These are phyloP conservation scores for Agapanthus africanus DNA, from an alignment of 106 monocot species.

Conservation along the genomic window DNA sequence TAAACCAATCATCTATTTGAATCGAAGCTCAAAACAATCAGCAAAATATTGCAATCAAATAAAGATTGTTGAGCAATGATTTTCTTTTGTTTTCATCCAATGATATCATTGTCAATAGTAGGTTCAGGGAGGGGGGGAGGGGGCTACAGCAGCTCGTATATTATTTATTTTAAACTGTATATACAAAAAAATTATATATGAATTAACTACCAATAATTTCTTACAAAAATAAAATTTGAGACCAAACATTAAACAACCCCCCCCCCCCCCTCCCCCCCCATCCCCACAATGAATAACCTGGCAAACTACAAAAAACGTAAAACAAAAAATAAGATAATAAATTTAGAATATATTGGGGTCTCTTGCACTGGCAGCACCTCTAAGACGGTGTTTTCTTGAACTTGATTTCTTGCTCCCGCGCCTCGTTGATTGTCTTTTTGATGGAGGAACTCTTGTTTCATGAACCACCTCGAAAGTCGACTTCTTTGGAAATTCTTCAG, in stretches of 20 bases:
- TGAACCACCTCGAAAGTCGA: not conserved
- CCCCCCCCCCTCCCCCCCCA: too few species aligned
- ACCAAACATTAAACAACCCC: not conserved
- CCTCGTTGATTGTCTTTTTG: constrained; percentile 23
- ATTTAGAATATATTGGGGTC: constrained; percentile 18
- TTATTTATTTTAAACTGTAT: constrained; percentile 21
- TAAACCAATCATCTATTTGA: too few species aligned
- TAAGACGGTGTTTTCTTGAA: constrained; percentile 34
- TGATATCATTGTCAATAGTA: too few species aligned
- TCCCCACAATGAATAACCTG: not conserved
- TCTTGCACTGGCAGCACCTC: constrained; percentile 16
- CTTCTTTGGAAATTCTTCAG: constrained; percentile 3
- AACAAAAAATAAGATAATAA: constrained; percentile 8
- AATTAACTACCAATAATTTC: constrained; percentile 26
- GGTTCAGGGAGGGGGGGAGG: too few species aligned
- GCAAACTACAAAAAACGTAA: not conserved
- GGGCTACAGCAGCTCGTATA: constrained; percentile 7
- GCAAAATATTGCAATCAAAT: too few species aligned
- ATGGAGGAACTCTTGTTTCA: constrained; percentile 19
- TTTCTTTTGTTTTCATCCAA: too few species aligned
- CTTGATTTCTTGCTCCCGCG: constrained; percentile 34
- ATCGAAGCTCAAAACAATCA: too few species aligned
- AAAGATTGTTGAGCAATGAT: too few species aligned
- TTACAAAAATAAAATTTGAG: constrained; percentile 1
- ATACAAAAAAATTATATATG: constrained; percentile 25